phyloP scores from a whole-genome alignment of 2,329 filamentous ascomycete genomes.

The Colletotrichum sp. region DNA sequence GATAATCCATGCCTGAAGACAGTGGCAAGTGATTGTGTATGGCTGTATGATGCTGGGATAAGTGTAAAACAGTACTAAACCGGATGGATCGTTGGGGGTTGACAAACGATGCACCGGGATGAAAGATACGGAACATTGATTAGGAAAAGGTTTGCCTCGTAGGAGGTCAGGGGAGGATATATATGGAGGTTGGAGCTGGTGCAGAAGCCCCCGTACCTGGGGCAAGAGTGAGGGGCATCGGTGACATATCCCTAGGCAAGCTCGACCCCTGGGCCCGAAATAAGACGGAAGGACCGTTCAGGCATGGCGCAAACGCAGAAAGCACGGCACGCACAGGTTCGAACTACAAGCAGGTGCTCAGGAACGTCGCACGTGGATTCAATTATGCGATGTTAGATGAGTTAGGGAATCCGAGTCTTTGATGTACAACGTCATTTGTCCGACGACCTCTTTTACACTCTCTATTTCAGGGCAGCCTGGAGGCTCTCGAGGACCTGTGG shows the following conservation, averaged over 20 bases:
- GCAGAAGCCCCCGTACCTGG: background rate
- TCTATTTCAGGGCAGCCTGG: conserved; percentile 81
- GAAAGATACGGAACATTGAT: background rate
- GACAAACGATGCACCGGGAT: background rate
- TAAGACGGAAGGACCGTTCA: background rate
- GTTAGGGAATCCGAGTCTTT: conserved; percentile 28
- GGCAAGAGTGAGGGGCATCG: background rate
- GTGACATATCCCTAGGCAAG: background rate
- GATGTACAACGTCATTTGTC: conserved; percentile 47
- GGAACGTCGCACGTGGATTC: conserved; percentile 22
- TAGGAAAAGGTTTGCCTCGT: conserved; percentile 16
- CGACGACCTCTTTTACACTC: conserved; percentile 45
- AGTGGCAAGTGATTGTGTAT: background rate
- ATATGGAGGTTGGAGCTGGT: background rate
- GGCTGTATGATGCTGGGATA: background rate
- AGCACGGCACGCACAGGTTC: background rate
- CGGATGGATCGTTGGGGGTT: background rate
- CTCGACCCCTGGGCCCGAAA: background rate
- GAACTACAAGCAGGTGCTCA: background rate
- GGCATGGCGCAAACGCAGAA: background rate
- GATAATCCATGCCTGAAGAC: conserved; percentile 25
- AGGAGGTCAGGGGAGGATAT: conserved; percentile 14
- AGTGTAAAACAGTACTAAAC: conserved; percentile 3
- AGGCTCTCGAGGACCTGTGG: conserved; percentile 80
- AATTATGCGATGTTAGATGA: conserved; percentile 24